phyloP scores from a whole-genome alignment of 306 rosid species.

The Ormosia emarginata region DNA sequence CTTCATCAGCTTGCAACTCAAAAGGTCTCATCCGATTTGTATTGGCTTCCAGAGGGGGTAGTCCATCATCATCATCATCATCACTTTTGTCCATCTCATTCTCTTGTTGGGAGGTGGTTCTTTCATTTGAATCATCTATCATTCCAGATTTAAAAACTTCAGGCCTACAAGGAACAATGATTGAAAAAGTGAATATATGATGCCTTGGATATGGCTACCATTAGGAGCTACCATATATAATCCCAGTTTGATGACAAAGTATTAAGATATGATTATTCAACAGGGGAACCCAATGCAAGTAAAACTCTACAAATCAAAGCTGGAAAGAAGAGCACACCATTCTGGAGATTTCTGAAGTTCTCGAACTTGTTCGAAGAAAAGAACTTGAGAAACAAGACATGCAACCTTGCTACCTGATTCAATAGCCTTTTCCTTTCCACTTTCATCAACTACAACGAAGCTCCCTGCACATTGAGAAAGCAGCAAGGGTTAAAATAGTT shows the following conservation, averaged over 20 bases:
- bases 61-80: constrained; percentile 39
- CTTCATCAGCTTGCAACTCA: constrained; percentile 42
- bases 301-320: background rate
- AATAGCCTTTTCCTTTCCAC: constrained; percentile 81
- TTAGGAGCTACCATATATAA: background rate
- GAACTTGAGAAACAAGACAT: constrained; percentile 78
- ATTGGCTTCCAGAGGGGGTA: constrained; percentile 89
- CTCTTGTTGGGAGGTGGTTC: constrained; percentile 38
- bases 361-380: constrained; percentile 78
- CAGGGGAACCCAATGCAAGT: background rate
- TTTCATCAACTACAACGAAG: constrained; percentile 78
- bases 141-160: constrained; percentile 53
- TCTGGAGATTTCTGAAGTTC: constrained; percentile 59
- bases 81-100: constrained; percentile 43
- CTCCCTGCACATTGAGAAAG: constrained; percentile 56
- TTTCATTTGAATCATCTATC: constrained; percentile 38
- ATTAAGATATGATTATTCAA: background rate
- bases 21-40: constrained; percentile 71
- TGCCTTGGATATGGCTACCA: background rate
- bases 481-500: background rate
- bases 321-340: constrained; percentile 49
- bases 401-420: constrained; percentile 91
- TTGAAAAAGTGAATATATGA: constrained; percentile 8
- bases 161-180: constrained; percentile 56
- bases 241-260: background rate